phyloP scores from a whole-genome alignment of 1,139 yeast species.

The Taphrina populina region DNA sequence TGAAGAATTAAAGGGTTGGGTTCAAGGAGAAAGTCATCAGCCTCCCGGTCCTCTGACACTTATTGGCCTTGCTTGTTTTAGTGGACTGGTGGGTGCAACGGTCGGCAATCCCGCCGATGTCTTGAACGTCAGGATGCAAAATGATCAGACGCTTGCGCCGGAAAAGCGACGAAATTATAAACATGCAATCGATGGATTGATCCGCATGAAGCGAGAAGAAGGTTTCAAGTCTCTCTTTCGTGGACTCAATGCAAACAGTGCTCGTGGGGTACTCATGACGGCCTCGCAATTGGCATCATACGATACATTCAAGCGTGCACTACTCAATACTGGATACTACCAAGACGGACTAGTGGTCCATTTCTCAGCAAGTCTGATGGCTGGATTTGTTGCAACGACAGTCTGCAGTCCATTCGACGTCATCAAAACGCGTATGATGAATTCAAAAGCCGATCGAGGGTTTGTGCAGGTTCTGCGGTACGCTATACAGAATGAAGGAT shows the following conservation, averaged over 20 bases:
- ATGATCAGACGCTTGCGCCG: slow-evolving; percentile 68
- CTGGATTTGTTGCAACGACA: slow-evolving; percentile 85
- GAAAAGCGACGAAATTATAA: slow-evolving; percentile 70
- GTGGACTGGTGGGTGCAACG: slow-evolving; percentile 80
- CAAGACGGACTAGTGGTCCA: slow-evolving; percentile 69
- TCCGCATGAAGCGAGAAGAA: slow-evolving; percentile 61
- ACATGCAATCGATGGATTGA: slow-evolving; percentile 75
- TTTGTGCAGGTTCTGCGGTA: slow-evolving; percentile 55
- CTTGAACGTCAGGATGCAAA: slow-evolving; percentile 84
- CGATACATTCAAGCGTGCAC: slow-evolving; percentile 65
- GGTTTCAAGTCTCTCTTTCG: slow-evolving; percentile 62
- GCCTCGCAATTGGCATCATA: slow-evolving; percentile 89
- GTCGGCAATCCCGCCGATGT: slow-evolving; percentile 89
- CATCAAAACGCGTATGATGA: slow-evolving; percentile 84
- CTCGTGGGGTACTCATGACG: slow-evolving; percentile 83
- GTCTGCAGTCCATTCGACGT: slow-evolving; percentile 92
- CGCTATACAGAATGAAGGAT: slow-evolving; percentile 59
- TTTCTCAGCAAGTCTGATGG: slow-evolving; percentile 70
- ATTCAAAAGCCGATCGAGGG: slow-evolving; percentile 47
- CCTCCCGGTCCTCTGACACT: slow-evolving; percentile 53
- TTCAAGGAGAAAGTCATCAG: slow-evolving; percentile 45
- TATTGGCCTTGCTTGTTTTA: slow-evolving; percentile 75
- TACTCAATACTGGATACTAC: slow-evolving; percentile 55
- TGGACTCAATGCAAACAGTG: slow-evolving; percentile 74
- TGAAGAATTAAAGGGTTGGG: slow-evolving; percentile 63